A percentile compares a stretch with the other conserved stretches of the same genome.
These are phyloP conservation scores for Hymenoscyphus infarciens DNA, from an alignment of 2,329 filamentous ascomycete species.

Conservation along the genomic window DNA sequence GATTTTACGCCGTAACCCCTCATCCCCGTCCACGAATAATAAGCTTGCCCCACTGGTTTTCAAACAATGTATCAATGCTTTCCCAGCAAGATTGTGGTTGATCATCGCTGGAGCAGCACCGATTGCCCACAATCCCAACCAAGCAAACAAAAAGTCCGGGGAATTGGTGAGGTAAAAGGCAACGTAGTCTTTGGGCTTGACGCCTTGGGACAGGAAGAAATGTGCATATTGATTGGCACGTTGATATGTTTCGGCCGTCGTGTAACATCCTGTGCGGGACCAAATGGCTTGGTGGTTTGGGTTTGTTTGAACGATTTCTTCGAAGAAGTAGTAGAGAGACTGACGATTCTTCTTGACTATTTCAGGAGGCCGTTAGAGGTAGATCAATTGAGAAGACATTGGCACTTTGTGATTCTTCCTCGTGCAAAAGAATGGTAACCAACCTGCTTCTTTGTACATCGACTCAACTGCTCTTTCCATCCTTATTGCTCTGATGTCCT, in stretches of 20 bases:
- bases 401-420: neutral
- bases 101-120: slow-evolving; percentile 68
- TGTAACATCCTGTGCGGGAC: slow-evolving; percentile 60
- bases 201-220: slow-evolving; percentile 56
- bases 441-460: slow-evolving; percentile 48
- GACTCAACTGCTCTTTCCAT: slow-evolving; percentile 42
- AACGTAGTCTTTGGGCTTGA: slow-evolving; percentile 58
- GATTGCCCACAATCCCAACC: slow-evolving; percentile 62
- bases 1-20: slow-evolving; percentile 52
- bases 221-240: slow-evolving; percentile 58
- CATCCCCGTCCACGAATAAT: slow-evolving; percentile 56
- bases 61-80: slow-evolving; percentile 63
- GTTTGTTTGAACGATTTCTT: slow-evolving; percentile 49
- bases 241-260: slow-evolving; percentile 54
- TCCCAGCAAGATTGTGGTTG: slow-evolving; percentile 64
- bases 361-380: neutral
- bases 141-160: slow-evolving; percentile 62
- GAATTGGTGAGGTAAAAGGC: slow-evolving; percentile 66
- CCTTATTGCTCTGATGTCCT: slow-evolving; percentile 54
- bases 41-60: slow-evolving; percentile 53
- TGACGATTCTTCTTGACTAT: slow-evolving; percentile 48
- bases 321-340: slow-evolving; percentile 65
- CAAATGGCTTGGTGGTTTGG: slow-evolving; percentile 60
- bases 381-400: slow-evolving; percentile 6
- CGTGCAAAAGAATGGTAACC: slow-evolving; percentile 18